Evolutionary conservation across 2,329 filamentous ascomycete genomes (phyloP), one percentile per base, ranked within the genome.

Genomic region (Lachnellula arida): DNA sequence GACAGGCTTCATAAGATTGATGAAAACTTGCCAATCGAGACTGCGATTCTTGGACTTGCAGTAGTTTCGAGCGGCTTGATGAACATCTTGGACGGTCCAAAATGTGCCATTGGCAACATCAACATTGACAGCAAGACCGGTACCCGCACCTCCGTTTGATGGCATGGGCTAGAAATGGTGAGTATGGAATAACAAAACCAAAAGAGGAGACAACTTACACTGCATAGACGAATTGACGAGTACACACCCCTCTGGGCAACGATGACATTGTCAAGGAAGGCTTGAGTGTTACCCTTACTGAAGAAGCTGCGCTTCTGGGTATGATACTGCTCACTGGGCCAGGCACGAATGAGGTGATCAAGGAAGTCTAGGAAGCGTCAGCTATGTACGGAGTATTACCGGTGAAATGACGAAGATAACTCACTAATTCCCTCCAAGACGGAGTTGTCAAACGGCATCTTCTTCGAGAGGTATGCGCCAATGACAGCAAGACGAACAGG

Each of bases 101-200:
- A 99, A 99, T 12, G 88, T 89, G 0, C 90, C 89, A 68, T 97
- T 96, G 55, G 92, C 87, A 32, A 96, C 88, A 66, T 99, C 93
- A 11, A 96, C 84, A 64, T 97, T 97, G 68, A 99, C 76, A 0
- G 88, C 84, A 5, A 97, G 78, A 8, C 82, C 83, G 25, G 82
- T 80, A 34, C 81, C 46, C 34, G 69, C 61, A 60, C 68, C 47
- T 37, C 61, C 61, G 55, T 56, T 28, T 25, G 62, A 63, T 6
- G 58, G 47, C 0, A 54, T 60, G 25, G 61, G 61, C 63, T 66
- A 42, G 4, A 25, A n/a, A 15, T 19, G 28, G 40, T 63, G 51
- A 63, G 59, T 39, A 25, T 17, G 23, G 48, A 14, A n/a, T 39
- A 12, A 44, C n/a, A 51, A 37, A 51, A 14, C 22, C 34, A 43